These are phyloP conservation scores for Aspergillus viridinutans DNA, from an alignment of 2,329 filamentous ascomycete species.

Conservation along the genomic window DNA sequence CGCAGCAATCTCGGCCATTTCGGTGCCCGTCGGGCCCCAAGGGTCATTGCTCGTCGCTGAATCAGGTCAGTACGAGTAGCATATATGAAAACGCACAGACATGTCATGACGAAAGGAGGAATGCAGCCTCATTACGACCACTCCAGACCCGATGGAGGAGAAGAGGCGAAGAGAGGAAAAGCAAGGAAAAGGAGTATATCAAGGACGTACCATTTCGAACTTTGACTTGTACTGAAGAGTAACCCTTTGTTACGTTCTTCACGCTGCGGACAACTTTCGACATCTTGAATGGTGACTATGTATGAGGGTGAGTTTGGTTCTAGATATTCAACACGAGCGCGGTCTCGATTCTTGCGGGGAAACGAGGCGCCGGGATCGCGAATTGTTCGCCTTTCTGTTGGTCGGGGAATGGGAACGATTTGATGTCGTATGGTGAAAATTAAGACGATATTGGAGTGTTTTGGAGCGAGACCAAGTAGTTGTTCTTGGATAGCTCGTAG, in stretches of 20 bases:
- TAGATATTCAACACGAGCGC: not conserved
- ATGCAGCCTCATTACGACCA: not conserved
- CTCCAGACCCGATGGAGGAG: conserved; percentile 1
- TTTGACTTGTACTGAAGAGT: conserved; percentile 94
- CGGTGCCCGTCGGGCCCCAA: conserved; percentile 95
- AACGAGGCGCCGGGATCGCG: not conserved
- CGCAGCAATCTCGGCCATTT: conserved; percentile 98
- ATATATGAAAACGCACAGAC: not conserved
- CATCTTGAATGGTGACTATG: conserved; percentile 52
- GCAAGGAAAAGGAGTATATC: not conserved
- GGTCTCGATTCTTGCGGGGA: not conserved
- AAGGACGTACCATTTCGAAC: conserved; percentile 80
- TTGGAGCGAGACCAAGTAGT: not conserved
- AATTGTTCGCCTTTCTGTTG: not conserved
- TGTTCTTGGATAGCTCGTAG: not conserved
- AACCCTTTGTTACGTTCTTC: conserved; percentile 99
- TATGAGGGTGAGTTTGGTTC: conserved; percentile 4
- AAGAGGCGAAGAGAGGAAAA: not conserved
- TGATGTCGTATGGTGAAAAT: not conserved
- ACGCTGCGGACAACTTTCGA: conserved; percentile 96
- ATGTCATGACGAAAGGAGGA: conserved; percentile 1
- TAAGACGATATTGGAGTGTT: not conserved
- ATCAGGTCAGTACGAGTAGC: conserved; percentile 5
- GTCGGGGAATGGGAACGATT: not conserved
- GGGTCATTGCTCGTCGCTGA: conserved; percentile 96